phyloP scores from a whole-genome alignment of 2,329 filamentous ascomycete species.

The Shiraia bambusicola region DNA sequence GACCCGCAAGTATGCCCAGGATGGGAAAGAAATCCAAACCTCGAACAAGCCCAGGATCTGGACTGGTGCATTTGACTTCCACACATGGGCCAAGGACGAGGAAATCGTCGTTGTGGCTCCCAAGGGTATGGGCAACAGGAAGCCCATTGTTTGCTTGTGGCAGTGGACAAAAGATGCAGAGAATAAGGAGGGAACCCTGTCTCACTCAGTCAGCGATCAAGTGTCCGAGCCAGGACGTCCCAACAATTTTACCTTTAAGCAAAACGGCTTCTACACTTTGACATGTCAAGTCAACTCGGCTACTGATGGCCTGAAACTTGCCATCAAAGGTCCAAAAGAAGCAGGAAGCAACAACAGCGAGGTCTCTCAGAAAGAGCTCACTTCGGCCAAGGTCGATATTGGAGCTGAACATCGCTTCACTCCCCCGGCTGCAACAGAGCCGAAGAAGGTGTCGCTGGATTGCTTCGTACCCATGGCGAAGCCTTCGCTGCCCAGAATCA shows the following conservation, averaged over 20 bases:
- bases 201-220: not conserved
- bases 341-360: not conserved
- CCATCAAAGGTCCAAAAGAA: not conserved
- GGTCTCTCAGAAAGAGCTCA: slow-evolving; percentile 1
- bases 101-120: slow-evolving; percentile 2
- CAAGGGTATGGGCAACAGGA: slow-evolving; percentile 4
- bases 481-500: slow-evolving; percentile 1
- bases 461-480: slow-evolving; percentile 1
- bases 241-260: slow-evolving; percentile 4
- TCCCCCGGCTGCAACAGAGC: not conserved
- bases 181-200: not conserved
- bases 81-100: slow-evolving; percentile 5
- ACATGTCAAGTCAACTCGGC: slow-evolving; percentile 1
- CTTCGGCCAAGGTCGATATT: not conserved
- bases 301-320: slow-evolving; percentile 1
- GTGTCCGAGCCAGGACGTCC: slow-evolving; percentile 1
- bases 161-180: slow-evolving; percentile 6
- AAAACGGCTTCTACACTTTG: slow-evolving; percentile 2
- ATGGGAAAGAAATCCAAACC: not conserved
- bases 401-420: slow-evolving; percentile 3
- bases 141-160: slow-evolving; percentile 4
- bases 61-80: slow-evolving; percentile 4
- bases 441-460: not conserved
- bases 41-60: slow-evolving; percentile 6
- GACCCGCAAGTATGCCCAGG: slow-evolving; percentile 3